Conservation (phyloP, 2,329 filamentous ascomycete genomes). For the Pseudogymnoascus sp. region DNA sequence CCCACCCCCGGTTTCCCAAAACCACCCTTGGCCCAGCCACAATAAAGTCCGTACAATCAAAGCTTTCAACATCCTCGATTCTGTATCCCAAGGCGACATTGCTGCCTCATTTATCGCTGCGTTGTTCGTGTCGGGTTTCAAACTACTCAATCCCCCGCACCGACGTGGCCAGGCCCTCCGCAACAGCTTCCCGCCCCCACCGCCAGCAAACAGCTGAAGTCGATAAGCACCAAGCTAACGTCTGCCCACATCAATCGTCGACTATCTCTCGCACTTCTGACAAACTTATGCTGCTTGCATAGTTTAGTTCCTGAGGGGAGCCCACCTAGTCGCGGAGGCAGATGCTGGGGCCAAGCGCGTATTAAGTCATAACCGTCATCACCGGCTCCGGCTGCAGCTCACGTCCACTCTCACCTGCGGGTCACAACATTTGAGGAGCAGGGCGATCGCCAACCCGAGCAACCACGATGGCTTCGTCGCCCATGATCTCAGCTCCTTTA, state of each 20-base stretch:
- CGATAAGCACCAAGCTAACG: constrained; percentile 6
- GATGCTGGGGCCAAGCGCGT: constrained; percentile 3
- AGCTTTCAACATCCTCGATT: constrained; percentile 1
- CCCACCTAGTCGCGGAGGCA: constrained; percentile 7
- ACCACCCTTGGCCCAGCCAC: not conserved
- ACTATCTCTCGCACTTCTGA: not conserved
- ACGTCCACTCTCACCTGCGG: constrained; percentile 7
- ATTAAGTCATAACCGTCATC: constrained; percentile 3
- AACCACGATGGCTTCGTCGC: constrained; percentile 9
- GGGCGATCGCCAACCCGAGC: not conserved
- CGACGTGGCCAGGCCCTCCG: not conserved
- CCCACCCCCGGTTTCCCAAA: not conserved
- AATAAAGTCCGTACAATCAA: not conserved
- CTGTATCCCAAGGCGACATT: not conserved
- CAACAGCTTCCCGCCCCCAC: not conserved
- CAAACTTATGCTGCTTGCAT: not conserved
- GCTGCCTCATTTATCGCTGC: constrained; percentile 1
- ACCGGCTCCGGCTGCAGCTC: constrained; percentile 1
- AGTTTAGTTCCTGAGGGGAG: constrained; percentile 1
- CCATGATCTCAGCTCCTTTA: constrained; percentile 90
- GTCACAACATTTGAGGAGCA: not conserved
- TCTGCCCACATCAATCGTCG: constrained; percentile 1
- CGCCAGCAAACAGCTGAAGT: constrained; percentile 5
- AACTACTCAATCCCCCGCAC: not conserved
- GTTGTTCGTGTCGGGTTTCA: constrained; percentile 3